Conservation (phyloP, 176 grass and related monocot species). For the Secale cereale region DNA sequence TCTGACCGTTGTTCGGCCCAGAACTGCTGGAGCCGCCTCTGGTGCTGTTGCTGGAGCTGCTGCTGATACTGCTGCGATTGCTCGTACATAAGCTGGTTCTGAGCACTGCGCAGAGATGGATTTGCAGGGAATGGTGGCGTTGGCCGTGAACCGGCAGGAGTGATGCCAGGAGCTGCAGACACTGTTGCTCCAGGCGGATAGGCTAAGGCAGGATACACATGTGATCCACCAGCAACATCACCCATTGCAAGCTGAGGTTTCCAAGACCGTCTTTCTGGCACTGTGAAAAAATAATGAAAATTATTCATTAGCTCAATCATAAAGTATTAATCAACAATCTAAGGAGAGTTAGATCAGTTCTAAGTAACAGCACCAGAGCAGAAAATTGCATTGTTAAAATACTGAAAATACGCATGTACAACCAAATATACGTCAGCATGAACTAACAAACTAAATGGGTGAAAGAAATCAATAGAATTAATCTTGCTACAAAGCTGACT, state of each 20-base stretch:
- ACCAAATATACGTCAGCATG: neutral
- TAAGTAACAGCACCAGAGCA: neutral
- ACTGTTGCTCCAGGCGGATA: slow-evolving; percentile 33
- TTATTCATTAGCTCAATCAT: too few species aligned
- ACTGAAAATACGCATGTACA: neutral
- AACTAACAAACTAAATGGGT: neutral
- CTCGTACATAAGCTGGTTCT: neutral
- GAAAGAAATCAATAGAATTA: neutral
- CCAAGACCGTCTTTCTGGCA: neutral
- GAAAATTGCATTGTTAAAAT: neutral
- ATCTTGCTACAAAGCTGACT: neutral
- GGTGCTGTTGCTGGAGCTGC: neutral
- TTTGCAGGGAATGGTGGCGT: neutral
- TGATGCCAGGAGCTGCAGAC: neutral
- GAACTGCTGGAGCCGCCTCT: slow-evolving; percentile 5
- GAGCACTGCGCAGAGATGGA: neutral
- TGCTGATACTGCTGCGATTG: neutral
- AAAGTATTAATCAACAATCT: neutral
- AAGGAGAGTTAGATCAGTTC: neutral
- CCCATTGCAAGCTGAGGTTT: slow-evolving; percentile 32
- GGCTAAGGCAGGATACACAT: slow-evolving; percentile 29
- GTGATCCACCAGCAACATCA: slow-evolving; percentile 40
- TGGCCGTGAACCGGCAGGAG: slow-evolving; percentile 17
- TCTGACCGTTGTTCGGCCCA: neutral
- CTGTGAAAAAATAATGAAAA: neutral